These are phyloP conservation scores for Berberis thunbergii DNA, from an alignment of 164 flowering plant genomes.

Conservation along the genomic window DNA sequence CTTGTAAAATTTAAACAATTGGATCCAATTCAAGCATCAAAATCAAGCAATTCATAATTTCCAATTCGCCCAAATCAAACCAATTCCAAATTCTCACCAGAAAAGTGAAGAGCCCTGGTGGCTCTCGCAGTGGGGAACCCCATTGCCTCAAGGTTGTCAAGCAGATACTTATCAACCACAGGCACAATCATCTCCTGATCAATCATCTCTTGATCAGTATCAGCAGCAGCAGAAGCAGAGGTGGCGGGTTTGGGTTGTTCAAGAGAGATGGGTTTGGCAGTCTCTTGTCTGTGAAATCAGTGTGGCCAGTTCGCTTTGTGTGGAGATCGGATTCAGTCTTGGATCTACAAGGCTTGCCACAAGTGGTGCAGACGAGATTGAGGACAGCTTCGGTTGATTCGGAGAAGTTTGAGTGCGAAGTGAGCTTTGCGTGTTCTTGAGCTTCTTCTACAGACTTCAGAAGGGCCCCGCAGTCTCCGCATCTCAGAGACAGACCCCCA, in stretches of 20 bases:
- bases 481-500: constrained; percentile 64
- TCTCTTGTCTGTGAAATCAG: constrained; percentile 71
- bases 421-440: constrained; percentile 91
- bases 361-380: constrained; percentile 72
- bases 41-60: no score
- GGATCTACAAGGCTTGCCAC: constrained; percentile 93
- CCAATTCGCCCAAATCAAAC: no score
- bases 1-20: no score
- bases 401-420: constrained; percentile 82
- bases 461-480: constrained; percentile 87
- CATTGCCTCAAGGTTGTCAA: constrained; percentile 80
- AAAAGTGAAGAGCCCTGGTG: constrained; percentile 79
- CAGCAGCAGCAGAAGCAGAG: constrained; percentile 27
- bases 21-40: no score
- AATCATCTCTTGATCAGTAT: constrained; percentile 33
- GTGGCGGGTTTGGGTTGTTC: constrained; percentile 45
- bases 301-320: constrained; percentile 90
- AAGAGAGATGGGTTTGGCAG: constrained; percentile 64
- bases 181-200: constrained; percentile 91
- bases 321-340: constrained; percentile 91
- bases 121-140: constrained; percentile 80
- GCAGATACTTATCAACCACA: constrained; percentile 68
- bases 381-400: constrained; percentile 95
- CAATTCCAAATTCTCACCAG: constrained; percentile 39
- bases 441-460: constrained; percentile 84